Percentiles rank a stretch among this genome's conserved stretches.
Conservation (phyloP, 1,139 yeast genomes). For the Suhomyces atakaporum region DNA sequence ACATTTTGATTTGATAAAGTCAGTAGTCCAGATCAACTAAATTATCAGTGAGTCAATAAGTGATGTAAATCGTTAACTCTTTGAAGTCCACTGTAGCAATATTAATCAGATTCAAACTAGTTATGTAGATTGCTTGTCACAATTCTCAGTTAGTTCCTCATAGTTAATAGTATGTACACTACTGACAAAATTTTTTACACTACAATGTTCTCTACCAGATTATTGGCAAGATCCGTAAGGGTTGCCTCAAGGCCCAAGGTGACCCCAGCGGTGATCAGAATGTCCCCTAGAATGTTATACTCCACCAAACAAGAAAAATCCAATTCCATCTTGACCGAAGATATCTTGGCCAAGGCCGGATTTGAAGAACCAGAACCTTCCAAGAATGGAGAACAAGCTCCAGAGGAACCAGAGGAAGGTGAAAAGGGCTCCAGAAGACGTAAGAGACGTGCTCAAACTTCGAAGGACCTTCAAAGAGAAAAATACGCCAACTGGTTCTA, state of each 20-base stretch:
- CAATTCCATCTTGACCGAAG: constrained; percentile 74
- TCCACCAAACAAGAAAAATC: constrained; percentile 27
- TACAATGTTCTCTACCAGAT: constrained; percentile 2
- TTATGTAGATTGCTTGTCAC: too few relatives aligned
- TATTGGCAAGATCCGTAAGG: constrained; percentile 8
- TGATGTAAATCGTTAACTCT: too few relatives aligned
- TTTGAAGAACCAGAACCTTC: constrained; percentile 46
- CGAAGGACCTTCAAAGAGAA: constrained; percentile 59
- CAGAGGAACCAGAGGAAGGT: constrained; percentile 5
- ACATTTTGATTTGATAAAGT: too few relatives aligned
- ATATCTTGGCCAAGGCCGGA: constrained; percentile 80
- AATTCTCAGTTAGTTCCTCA: too few relatives aligned
- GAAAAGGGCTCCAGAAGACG: constrained; percentile 32
- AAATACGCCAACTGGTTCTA: constrained; percentile 70
- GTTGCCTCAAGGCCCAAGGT: constrained; percentile 1
- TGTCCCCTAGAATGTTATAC: constrained; percentile 14
- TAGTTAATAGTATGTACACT: constrained; percentile 4
- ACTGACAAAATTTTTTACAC: constrained; percentile 7
- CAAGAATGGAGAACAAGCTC: constrained; percentile 9
- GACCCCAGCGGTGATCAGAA: neutral
- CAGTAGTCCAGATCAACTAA: too few relatives aligned
- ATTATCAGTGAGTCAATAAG: too few relatives aligned
- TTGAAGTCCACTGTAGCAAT: too few relatives aligned
- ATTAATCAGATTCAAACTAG: too few relatives aligned
- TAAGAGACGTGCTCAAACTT: constrained; percentile 60